Percentiles rank a stretch among this genome's conserved stretches.
Conservation (phyloP, 1,284 basidiomycete species). For the Inonotus obliquus region DNA sequence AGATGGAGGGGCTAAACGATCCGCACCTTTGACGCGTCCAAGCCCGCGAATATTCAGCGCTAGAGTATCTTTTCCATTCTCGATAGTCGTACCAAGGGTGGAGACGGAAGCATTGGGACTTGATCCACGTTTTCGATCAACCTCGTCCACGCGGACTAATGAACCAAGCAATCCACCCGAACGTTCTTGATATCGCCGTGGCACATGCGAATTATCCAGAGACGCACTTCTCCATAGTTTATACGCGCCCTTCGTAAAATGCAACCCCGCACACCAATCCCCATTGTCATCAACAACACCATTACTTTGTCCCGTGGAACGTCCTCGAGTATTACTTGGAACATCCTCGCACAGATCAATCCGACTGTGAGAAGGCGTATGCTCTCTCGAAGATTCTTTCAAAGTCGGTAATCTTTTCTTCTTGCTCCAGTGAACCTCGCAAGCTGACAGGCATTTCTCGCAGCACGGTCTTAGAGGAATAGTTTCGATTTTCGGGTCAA, state of each 20-base stretch:
- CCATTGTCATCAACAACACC: not conserved
- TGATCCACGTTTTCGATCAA: conserved; percentile 9
- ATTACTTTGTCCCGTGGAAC: not conserved
- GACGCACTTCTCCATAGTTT: conserved; percentile 14
- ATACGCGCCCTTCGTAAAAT: conserved; percentile 18
- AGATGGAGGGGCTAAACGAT: not conserved
- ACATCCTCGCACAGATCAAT: not conserved
- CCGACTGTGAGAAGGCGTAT: not conserved
- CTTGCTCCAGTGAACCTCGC: not conserved
- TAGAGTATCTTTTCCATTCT: not conserved
- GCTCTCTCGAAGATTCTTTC: conserved; percentile 12
- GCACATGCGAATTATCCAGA: not conserved
- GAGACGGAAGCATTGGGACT: not conserved
- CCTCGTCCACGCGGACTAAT: conserved; percentile 17
- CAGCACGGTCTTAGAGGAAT: conserved; percentile 17
- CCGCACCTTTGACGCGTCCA: not conserved
- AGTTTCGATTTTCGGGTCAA: conserved; percentile 6
- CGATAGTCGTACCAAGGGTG: not conserved
- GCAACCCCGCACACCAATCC: conserved; percentile 17
- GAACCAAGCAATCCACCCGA: conserved; percentile 3
- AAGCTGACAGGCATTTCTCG: conserved; percentile 8
- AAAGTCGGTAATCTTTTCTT: conserved; percentile 3
- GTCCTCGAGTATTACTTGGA: no score
- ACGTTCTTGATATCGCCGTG: not conserved
- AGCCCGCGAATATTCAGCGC: not conserved